Conservation (phyloP, 2,329 filamentous ascomycete species). For the Dactylellina haptotyla region DNA sequence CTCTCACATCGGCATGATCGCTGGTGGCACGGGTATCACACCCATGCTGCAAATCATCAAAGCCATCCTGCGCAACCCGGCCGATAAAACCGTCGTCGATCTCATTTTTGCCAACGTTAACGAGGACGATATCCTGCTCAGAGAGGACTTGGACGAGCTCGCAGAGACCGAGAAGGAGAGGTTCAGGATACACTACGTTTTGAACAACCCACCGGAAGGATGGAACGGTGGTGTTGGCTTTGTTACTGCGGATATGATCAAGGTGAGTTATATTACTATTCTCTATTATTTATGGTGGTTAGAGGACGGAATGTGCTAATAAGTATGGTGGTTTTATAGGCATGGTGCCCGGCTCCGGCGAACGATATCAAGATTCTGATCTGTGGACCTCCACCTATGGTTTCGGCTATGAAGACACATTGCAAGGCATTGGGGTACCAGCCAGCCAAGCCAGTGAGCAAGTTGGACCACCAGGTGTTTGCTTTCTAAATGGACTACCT, state of each 20-base stretch:
- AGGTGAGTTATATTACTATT: conserved; percentile 69
- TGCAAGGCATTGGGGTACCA: conserved; percentile 87
- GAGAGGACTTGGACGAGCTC: conserved; percentile 86
- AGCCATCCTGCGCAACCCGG: conserved; percentile 83
- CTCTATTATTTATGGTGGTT: conserved; percentile 46
- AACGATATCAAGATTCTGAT: conserved; percentile 91
- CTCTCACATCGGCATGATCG: conserved; percentile 95
- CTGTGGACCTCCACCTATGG: conserved; percentile 96
- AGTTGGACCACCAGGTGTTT: conserved; percentile 97
- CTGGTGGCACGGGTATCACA: conserved; percentile 95
- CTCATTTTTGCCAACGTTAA: conserved; percentile 98
- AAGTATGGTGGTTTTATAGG: conserved; percentile 63
- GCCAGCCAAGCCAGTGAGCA: conserved; percentile 94
- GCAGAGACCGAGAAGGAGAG: conserved; percentile 75
- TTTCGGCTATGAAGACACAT: conserved; percentile 80
- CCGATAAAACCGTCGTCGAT: conserved; percentile 88
- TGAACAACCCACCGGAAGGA: conserved; percentile 91
- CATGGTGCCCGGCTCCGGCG: conserved; percentile 82
- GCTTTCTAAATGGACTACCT: conserved; percentile 73
- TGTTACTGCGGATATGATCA: conserved; percentile 95
- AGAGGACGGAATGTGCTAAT: neutral
- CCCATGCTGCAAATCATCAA: conserved; percentile 97
- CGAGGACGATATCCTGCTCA: conserved; percentile 87
- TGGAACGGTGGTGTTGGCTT: conserved; percentile 96
- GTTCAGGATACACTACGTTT: conserved; percentile 91